Base-by-base conservation (phyloP, 495 filamentous ascomycete species). In the Thermochaetoides thermophila region DNA sequence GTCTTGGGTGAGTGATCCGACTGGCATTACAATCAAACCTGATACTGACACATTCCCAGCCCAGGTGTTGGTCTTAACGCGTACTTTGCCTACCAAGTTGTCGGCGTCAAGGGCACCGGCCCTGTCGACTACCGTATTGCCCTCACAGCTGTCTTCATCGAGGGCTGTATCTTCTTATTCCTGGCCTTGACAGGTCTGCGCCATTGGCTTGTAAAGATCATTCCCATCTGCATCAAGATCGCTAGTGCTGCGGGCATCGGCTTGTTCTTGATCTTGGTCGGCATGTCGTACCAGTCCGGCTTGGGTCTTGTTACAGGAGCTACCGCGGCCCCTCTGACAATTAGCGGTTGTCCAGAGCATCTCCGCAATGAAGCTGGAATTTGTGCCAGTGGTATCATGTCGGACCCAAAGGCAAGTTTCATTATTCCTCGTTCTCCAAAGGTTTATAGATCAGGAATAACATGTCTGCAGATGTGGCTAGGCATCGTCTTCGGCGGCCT, bases 61-160 rank as follows among this genome's bases (percentile, higher is more conserved):
- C 81, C 82, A 13, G 81, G 81, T 10, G 85, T 86, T 81, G 30
- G 78, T 61, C 33, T 78, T 27, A 87, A 87, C 44, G 81, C 81
- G 3, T 87, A 85, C 46, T 86, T 87, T 42, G 74, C 81, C n/a
- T 87, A 78, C 51, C 81, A 81, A 33, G 81, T 87, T 17, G 80
- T 87, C 17, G 81, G 81, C 11, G 65, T 63, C 37, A 76, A 81
- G 39, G 81, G 81, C 7, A 57, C 53, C 1, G 81, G 81, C 3
- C 46, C 69, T 27, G 67, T 86, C 27, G 63, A 75, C 0, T 87
- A 84, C 45, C 53, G 57, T 11, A 55, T 82, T 4, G 81, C 81
- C 8, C 61, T 85, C 28, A 84, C 77, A n/a, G 81, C 81, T 4
- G 78, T 86, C 28, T 87, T 87, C 45, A 68, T 84, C 3, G 81